Conservation (phyloP, 169 alveolate genomes). For the Eimeria brunetti region DNA sequence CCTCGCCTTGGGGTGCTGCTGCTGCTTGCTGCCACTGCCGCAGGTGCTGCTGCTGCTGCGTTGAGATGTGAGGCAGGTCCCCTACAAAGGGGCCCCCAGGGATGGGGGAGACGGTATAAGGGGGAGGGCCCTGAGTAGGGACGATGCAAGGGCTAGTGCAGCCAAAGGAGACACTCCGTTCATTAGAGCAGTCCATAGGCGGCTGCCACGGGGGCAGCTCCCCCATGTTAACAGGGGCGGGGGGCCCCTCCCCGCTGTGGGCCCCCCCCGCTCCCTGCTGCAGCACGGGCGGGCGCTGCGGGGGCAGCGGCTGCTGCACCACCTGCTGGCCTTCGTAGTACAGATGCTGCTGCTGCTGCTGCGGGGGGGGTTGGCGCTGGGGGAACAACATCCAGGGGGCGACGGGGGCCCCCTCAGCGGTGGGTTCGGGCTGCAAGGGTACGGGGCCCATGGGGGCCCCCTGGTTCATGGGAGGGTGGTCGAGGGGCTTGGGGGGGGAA, state of each 20-base stretch:
- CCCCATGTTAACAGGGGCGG: slow-evolving; percentile 15
- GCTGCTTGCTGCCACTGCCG: slow-evolving; percentile 16
- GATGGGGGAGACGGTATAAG: slow-evolving; percentile 23
- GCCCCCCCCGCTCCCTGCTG: slow-evolving; percentile 15
- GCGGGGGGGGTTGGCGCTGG: slow-evolving; percentile 16
- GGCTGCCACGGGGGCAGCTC: slow-evolving; percentile 41
- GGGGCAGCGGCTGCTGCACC: slow-evolving; percentile 66
- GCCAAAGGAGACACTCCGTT: not conserved
- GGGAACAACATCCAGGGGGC: slow-evolving; percentile 24
- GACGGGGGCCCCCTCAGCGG: slow-evolving; percentile 26
- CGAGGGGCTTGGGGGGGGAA: slow-evolving; percentile 39
- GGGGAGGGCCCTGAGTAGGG: slow-evolving; percentile 55
- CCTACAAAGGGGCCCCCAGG: slow-evolving; percentile 9
- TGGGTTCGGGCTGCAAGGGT: slow-evolving; percentile 23
- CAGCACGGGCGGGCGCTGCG: slow-evolving; percentile 36
- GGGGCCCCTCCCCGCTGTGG: slow-evolving; percentile 19
- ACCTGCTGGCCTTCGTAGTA: slow-evolving; percentile 54
- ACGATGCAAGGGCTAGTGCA: slow-evolving; percentile 37
- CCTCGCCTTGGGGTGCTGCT: not conserved
- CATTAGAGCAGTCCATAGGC: not conserved
- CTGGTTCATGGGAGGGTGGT: slow-evolving; percentile 6
- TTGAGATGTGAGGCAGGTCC: not conserved
- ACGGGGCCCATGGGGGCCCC: slow-evolving; percentile 41
- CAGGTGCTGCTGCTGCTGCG: slow-evolving; percentile 25
- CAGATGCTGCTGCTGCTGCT: slow-evolving; percentile 41